Base-by-base conservation (phyloP, 371 early-diverging fungal species). In the Mucor plumbeus region DNA sequence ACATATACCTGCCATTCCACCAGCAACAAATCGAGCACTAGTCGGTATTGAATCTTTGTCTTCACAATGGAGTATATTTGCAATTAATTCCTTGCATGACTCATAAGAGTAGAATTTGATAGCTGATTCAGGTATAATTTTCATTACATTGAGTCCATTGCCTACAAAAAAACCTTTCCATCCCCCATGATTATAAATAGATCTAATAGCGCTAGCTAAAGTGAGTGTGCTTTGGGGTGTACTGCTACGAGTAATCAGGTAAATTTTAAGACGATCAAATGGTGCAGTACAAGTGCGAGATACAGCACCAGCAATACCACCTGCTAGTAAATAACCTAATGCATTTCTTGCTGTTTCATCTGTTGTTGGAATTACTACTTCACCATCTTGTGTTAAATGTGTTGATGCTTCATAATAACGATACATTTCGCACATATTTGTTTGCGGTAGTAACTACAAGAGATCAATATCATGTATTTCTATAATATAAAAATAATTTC, bases 241-340 rank as follows among this genome's bases (percentile, higher is more conserved):
- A 6, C 56, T 36, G 53, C 53, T 63, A 17, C 83, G 84, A n/a
- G 85, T 88, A 53, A 87, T 87, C 56, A 92, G 82, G 69, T 88
- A 88, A n/a, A 92, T 87, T 70, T 88, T 90, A 35, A 90, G 80
- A 17, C 91, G 86, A 76, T 92, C 92, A 59, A 93, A 78, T 3
- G 92, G 94, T n/a, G 92, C 92, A 0, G 94, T 93, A 50, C 83
- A 86, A 36, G 90, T 89, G 33, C 94, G 83, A 53, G 89, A 88
- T 8, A 92, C 87, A 13, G 91, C 91, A 38, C 94, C 94, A 36
- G 92, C 90, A 38, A 91, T 78, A 35, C 90, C 93, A 47, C 93
- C 93, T 0, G 91, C 90, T 7, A 87, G 57, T 19, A 92, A 85
- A 68, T 91, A 92, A 65, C 86, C 85, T 54, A 81, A 75, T 5